Conservation (phyloP, 2,329 filamentous ascomycete species). For the Hypoxylon sp. region DNA sequence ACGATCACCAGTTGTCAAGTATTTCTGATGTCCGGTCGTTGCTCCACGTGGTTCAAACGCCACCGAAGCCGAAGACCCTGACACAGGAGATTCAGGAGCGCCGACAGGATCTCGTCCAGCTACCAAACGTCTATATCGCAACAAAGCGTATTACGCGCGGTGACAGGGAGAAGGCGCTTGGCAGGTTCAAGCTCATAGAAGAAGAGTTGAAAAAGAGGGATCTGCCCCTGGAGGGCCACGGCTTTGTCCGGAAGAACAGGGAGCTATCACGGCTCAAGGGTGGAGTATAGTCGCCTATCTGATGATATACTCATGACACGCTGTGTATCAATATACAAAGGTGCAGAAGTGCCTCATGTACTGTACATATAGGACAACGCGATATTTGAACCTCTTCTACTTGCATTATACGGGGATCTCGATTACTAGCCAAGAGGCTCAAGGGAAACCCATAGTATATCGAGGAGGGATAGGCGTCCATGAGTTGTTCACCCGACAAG, state of each 20-base stretch:
- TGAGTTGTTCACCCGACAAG: too few species aligned
- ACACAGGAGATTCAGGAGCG: conserved; percentile 68
- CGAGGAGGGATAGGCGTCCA: too few species aligned
- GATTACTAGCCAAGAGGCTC: too few species aligned
- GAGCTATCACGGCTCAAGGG: conserved; percentile 62
- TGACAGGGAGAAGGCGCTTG: conserved; percentile 78
- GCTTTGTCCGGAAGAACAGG: conserved; percentile 58
- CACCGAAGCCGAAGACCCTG: conserved; percentile 73
- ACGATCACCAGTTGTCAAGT: conserved; percentile 76
- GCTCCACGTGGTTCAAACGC: conserved; percentile 66
- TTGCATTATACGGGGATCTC: too few species aligned
- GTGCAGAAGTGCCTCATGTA: neutral
- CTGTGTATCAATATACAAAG: neutral
- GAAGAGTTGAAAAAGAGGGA: conserved; percentile 75
- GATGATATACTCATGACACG: neutral
- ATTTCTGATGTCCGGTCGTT: conserved; percentile 69
- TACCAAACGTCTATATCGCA: conserved; percentile 79
- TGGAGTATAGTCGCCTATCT: conserved; percentile 51
- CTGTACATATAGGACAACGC: neutral
- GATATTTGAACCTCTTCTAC: neutral
- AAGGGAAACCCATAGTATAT: too few species aligned
- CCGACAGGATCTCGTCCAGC: conserved; percentile 56
- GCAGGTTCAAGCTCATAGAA: conserved; percentile 85
- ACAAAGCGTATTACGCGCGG: conserved; percentile 76
- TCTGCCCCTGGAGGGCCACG: conserved; percentile 69